Conservation (phyloP, 2,329 filamentous ascomycete genomes). For the Fusarium heterosporum region DNA sequence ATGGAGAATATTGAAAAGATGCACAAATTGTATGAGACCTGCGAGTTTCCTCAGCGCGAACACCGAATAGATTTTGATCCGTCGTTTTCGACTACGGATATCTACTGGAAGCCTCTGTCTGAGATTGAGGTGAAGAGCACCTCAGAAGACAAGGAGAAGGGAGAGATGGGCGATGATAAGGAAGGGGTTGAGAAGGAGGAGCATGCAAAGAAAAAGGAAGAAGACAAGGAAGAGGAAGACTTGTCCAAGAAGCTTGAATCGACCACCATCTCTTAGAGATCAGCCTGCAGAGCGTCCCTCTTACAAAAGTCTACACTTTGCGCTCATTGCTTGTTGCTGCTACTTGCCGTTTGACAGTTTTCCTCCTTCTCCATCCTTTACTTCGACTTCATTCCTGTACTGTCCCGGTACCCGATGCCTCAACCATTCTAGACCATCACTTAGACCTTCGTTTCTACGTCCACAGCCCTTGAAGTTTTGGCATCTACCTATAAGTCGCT, state of each 20-base stretch:
- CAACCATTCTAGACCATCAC: too few relatives aligned
- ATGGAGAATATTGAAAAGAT: conserved; percentile 43
- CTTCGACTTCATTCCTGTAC: not conserved
- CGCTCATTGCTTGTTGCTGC: too few relatives aligned
- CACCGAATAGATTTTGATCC: conserved; percentile 27
- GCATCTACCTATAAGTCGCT: not conserved
- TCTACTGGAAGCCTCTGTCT: conserved; percentile 43
- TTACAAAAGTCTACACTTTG: not conserved
- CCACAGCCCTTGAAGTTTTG: not conserved
- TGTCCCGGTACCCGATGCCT: too few relatives aligned
- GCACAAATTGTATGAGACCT: conserved; percentile 34
- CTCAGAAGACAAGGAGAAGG: not conserved
- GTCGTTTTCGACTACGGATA: conserved; percentile 42
- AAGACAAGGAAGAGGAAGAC: conserved; percentile 8
- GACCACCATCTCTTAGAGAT: conserved; percentile 31
- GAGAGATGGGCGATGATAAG: not conserved
- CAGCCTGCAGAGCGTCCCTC: not conserved
- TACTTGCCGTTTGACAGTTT: not conserved
- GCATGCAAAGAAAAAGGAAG: not conserved
- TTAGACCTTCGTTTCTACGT: too few relatives aligned
- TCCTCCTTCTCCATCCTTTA: not conserved
- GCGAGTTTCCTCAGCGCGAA: conserved; percentile 42
- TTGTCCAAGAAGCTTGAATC: conserved; percentile 36
- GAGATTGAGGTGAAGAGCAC: not conserved
- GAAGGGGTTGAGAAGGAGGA: not conserved